Evolutionary conservation across 257 asterid genomes (phyloP), one percentile per base, ranked within the genome.

Genomic region (Solanum arcanum): DNA sequence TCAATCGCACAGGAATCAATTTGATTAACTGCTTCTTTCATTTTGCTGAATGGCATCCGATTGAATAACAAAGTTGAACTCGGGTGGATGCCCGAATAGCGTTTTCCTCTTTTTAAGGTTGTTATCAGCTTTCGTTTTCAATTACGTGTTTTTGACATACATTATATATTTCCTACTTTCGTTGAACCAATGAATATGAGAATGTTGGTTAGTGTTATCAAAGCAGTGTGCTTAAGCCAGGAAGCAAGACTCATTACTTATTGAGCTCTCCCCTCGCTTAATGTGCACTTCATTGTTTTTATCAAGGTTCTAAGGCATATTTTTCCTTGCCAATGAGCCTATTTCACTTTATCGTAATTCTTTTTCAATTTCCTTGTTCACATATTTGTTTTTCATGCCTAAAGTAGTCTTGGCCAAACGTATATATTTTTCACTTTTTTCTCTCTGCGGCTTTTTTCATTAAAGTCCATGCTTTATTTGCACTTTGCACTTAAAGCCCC

Each of bases 41-140:
- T 91, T 97, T 94, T 87, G 89, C 96, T 77, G 99, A 97, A 87
- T 97, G 99, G 99, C 99, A 95, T 92, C 98, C 99, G 49, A 90
- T 95, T 89, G 98, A 94, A 91, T 93, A 93, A 92, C 89, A 86
- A 86, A 88, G 93, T 88, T 41, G 89, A 68, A 74, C 89, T 39
- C 88, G 92, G 91, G 89, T 83, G 77, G 89, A 83, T 90, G 92
- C 92, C 94, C 91, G 62, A 88, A 31, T 88, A 92, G 62, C 88
- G 74, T 73, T 37, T 88, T 83, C 29, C 85, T 90, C 86, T 49
- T 86, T 85, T 74, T 82, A 89, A 94, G 96, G 98, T 93, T 62
- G 83, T 86, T 9, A 87, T 46, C 87, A 12, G 64, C 44, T 69
- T 41, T 27, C 3, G 15, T 33, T 41, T 77, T 20, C 69, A 29